phyloP scores from a whole-genome alignment of 2,329 filamentous ascomycete genomes.

The Bipolaris victoriae region DNA sequence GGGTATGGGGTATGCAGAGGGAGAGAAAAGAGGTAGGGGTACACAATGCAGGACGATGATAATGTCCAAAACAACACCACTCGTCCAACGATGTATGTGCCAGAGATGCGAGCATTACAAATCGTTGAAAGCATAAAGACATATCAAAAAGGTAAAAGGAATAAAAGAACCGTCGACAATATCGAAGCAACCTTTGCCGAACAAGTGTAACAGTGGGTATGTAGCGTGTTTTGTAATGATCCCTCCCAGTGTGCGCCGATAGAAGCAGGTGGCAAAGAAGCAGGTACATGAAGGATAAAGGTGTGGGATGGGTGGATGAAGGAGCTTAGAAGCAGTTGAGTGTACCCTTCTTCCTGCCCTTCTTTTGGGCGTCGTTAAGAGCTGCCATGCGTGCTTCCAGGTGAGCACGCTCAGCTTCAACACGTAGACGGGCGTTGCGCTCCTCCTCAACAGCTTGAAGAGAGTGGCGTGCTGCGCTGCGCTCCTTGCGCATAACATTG shows the following conservation, averaged over 20 bases:
- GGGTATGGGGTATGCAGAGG: not conserved
- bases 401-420: conserved; percentile 85
- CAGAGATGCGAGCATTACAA: conserved; percentile 26
- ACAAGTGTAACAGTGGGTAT: conserved; percentile 32
- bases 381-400: conserved; percentile 81
- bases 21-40: not conserved
- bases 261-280: conserved; percentile 30
- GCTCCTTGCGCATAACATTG: conserved; percentile 66
- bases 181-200: conserved; percentile 4
- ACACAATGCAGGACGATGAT: conserved; percentile 1
- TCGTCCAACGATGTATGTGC: conserved; percentile 17
- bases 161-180: conserved; percentile 14
- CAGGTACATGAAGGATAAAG: conserved; percentile 25
- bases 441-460: conserved; percentile 96
- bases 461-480: conserved; percentile 64
- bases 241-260: conserved; percentile 31
- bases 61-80: conserved; percentile 14
- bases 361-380: conserved; percentile 85
- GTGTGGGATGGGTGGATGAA: conserved; percentile 11
- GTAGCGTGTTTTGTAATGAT: conserved; percentile 34
- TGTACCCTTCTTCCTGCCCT: conserved; percentile 93
- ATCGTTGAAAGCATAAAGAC: conserved; percentile 34
- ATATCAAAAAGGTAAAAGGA: conserved; percentile 17
- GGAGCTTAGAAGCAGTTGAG: conserved; percentile 88
- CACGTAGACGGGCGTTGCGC: conserved; percentile 86